Conservation (phyloP, 495 filamentous ascomycete species). For the Neurospora sp. region DNA sequence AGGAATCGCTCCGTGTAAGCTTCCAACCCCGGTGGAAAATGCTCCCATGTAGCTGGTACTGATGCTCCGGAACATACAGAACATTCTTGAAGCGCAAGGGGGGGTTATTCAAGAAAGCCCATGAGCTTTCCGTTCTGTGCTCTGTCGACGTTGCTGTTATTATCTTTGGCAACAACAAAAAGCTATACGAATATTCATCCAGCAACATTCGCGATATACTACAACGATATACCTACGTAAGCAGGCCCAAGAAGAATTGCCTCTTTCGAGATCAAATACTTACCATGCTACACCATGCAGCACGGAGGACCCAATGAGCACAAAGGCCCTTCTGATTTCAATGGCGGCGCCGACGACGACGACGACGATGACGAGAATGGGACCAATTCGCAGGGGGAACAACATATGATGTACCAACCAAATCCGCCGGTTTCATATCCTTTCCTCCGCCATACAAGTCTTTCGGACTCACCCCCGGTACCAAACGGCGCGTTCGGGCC, state of each 20-base stretch:
- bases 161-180: slow-evolving; percentile 97
- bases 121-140: slow-evolving; percentile 95
- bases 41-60: slow-evolving; percentile 80
- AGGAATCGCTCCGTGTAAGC: slow-evolving; percentile 97
- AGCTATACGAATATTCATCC: slow-evolving; percentile 95
- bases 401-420: not conserved
- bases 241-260: slow-evolving; percentile 25
- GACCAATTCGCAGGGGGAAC: slow-evolving; percentile 48
- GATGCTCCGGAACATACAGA: slow-evolving; percentile 57
- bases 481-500: slow-evolving; percentile 62
- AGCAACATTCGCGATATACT: slow-evolving; percentile 85
- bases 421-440: slow-evolving; percentile 12
- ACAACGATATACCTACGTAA: slow-evolving; percentile 76
- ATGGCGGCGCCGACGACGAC: slow-evolving; percentile 68
- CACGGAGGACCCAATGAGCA: slow-evolving; percentile 90
- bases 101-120: slow-evolving; percentile 97
- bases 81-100: slow-evolving; percentile 98
- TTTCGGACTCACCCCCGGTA: slow-evolving; percentile 85
- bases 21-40: slow-evolving; percentile 52
- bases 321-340: slow-evolving; percentile 90
- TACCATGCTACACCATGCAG: slow-evolving; percentile 35
- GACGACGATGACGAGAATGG: slow-evolving; percentile 88
- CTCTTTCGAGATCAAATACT: slow-evolving; percentile 12
- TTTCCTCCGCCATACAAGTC: slow-evolving; percentile 71
- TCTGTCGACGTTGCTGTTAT: slow-evolving; percentile 98